Conservation (phyloP, 202 grass and related monocot species). For the Schoenoplectus triqueter region DNA sequence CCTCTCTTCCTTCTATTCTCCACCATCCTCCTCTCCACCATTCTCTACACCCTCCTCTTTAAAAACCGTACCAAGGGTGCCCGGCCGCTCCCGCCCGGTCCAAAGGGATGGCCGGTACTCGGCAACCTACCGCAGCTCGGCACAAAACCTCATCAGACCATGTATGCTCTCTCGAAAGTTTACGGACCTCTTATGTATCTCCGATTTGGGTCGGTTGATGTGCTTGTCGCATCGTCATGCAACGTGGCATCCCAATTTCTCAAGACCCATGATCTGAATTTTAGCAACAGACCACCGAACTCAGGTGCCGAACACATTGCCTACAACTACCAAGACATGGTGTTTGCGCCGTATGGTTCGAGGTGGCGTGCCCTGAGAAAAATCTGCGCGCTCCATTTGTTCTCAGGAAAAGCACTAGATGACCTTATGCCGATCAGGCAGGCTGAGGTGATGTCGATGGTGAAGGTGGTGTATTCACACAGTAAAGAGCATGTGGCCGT, state of each 20-base stretch:
- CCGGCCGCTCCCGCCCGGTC: conserved; percentile 52
- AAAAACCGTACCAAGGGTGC: too few species aligned
- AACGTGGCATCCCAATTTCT: conserved; percentile 52
- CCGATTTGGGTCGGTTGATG: conserved; percentile 55
- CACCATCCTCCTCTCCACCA: conserved; percentile 31
- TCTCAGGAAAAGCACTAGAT: conserved; percentile 62
- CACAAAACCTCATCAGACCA: conserved; percentile 53
- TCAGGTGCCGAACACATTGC: conserved; percentile 72
- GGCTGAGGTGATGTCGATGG: conserved; percentile 50
- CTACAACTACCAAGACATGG: conserved; percentile 88
- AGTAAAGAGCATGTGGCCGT: neutral
- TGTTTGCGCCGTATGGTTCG: conserved; percentile 76
- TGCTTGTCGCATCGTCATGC: conserved; percentile 62
- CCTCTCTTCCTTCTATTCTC: conserved; percentile 37
- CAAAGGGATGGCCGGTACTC: conserved; percentile 60
- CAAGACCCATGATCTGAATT: conserved; percentile 59
- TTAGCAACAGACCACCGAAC: conserved; percentile 68
- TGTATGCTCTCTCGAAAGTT: conserved; percentile 44
- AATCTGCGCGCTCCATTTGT: conserved; percentile 66
- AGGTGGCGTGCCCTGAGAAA: conserved; percentile 71
- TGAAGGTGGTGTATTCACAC: neutral
- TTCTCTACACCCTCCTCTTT: conserved; percentile 8
- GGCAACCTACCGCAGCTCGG: conserved; percentile 72
- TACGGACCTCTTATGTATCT: conserved; percentile 68
- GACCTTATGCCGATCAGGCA: conserved; percentile 48